Conservation (phyloP, 352 stramenopile species). For the Phytophthora multivora region DNA sequence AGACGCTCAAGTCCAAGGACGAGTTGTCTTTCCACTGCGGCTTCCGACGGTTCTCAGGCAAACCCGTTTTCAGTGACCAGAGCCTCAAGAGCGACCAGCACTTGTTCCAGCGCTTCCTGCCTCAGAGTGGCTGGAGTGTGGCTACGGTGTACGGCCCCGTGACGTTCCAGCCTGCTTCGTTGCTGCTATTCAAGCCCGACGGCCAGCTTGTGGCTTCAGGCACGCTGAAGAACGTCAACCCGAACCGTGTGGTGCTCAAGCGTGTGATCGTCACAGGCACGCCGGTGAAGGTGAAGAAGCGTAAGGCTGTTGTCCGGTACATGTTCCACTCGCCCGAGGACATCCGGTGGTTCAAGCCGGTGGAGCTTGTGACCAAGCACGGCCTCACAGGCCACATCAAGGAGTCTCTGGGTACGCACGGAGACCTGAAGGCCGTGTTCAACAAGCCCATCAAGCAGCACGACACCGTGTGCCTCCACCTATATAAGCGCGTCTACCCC, state of each 20-base stretch:
- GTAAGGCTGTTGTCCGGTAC: constrained; percentile 97
- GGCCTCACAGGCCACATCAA: constrained; percentile 98
- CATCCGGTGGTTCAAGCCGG: constrained; percentile 98
- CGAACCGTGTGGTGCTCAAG: constrained; percentile 98
- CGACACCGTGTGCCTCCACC: constrained; percentile 98
- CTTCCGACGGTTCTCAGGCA: constrained; percentile 93
- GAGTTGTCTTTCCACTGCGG: constrained; percentile 95
- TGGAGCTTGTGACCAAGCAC: constrained; percentile 98
- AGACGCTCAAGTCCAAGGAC: constrained; percentile 97
- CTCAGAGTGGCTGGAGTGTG: constrained; percentile 89
- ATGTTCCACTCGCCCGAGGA: constrained; percentile 99
- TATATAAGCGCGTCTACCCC: constrained; percentile 99
- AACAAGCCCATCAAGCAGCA: constrained; percentile 99
- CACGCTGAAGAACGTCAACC: constrained; percentile 96
- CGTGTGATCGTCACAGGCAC: constrained; percentile 98
- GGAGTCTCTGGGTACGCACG: constrained; percentile 98
- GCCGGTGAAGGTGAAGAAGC: constrained; percentile 98
- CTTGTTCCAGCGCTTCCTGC: constrained; percentile 98
- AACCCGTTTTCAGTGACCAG: constrained; percentile 97
- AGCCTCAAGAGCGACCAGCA: constrained; percentile 99
- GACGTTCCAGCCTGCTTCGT: constrained; percentile 96
- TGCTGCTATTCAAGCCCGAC: constrained; percentile 93
- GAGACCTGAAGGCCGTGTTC: constrained; percentile 99
- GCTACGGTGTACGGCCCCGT: constrained; percentile 92
- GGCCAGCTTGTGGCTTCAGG: constrained; percentile 93